A percentile compares a stretch with the other conserved stretches of the same genome.
Conservation (phyloP, 495 filamentous ascomycete genomes). For the Diplogelasinospora grovesii region DNA sequence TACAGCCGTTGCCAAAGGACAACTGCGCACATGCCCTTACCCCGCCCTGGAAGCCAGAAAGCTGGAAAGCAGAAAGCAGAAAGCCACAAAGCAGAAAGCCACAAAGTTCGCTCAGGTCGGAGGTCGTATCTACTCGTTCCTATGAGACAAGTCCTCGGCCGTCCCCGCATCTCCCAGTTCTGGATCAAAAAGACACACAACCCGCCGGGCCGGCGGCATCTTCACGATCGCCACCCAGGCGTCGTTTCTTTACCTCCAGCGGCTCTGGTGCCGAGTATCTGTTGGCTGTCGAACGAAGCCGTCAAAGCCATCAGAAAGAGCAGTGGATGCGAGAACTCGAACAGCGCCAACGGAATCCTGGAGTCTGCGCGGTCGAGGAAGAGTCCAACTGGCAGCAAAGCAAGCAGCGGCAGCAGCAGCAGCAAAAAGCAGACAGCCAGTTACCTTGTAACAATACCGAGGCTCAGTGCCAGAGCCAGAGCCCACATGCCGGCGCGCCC, state of each 20-base stretch:
- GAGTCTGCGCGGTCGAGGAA: too few relatives aligned
- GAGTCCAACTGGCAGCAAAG: neutral
- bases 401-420: neutral
- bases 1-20: too few relatives aligned
- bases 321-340: conserved; percentile 3
- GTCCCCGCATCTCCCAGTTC: neutral
- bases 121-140: too few relatives aligned
- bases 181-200: neutral
- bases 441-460: too few relatives aligned
- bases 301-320: conserved; percentile 9
- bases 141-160: too few relatives aligned
- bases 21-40: too few relatives aligned
- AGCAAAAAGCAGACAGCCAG: neutral
- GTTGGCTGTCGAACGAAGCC: conserved; percentile 1
- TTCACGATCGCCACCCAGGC: conserved; percentile 2
- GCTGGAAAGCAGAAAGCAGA: too few relatives aligned
- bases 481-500: too few relatives aligned
- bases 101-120: too few relatives aligned
- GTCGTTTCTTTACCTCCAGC: conserved; percentile 11
- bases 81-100: too few relatives aligned
- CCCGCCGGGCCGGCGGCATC: neutral
- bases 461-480: neutral
- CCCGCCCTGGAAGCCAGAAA: too few relatives aligned
- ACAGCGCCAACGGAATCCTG: too few relatives aligned
- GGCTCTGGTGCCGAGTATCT: conserved; percentile 6